Conservation (phyloP, 2,329 filamentous ascomycete genomes). For the Cladophialophora immunda region DNA sequence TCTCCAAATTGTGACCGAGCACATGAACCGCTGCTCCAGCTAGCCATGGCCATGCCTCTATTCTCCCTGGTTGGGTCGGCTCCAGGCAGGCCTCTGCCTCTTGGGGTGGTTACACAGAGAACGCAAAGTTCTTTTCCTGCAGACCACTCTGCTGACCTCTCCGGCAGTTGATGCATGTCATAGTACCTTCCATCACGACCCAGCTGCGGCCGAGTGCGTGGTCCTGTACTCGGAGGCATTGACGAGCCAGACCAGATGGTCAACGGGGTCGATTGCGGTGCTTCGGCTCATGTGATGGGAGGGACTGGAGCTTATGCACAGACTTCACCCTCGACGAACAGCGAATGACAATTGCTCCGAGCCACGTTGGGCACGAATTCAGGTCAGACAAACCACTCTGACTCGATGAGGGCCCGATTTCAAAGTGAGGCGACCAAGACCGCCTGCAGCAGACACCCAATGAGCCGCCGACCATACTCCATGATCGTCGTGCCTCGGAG, state of each 20-base stretch:
- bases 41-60: slow-evolving; percentile 7
- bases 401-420: slow-evolving; percentile 1
- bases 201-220: background rate
- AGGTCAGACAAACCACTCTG: slow-evolving; percentile 15
- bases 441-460: slow-evolving; percentile 19
- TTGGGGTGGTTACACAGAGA: slow-evolving; percentile 19
- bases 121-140: slow-evolving; percentile 20
- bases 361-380: slow-evolving; percentile 30
- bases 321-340: background rate
- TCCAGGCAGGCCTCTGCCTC: slow-evolving; percentile 8
- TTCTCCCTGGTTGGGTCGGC: slow-evolving; percentile 10
- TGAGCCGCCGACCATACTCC: slow-evolving; percentile 2
- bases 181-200: slow-evolving; percentile 11
- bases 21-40: slow-evolving; percentile 22
- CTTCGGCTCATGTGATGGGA: slow-evolving; percentile 19
- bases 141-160: slow-evolving; percentile 3
- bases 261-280: background rate
- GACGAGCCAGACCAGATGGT: slow-evolving; percentile 12
- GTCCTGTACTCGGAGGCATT: slow-evolving; percentile 7
- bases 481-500: background rate
- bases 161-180: slow-evolving; percentile 16
- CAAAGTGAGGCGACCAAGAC: slow-evolving; percentile 36
- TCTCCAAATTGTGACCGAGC: slow-evolving; percentile 1
- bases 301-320: slow-evolving; percentile 9
- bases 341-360: slow-evolving; percentile 1